These are phyloP conservation scores for Eucalyptus tenuipes DNA, from an alignment of 345 rosid genomes.

Conservation along the genomic window DNA sequence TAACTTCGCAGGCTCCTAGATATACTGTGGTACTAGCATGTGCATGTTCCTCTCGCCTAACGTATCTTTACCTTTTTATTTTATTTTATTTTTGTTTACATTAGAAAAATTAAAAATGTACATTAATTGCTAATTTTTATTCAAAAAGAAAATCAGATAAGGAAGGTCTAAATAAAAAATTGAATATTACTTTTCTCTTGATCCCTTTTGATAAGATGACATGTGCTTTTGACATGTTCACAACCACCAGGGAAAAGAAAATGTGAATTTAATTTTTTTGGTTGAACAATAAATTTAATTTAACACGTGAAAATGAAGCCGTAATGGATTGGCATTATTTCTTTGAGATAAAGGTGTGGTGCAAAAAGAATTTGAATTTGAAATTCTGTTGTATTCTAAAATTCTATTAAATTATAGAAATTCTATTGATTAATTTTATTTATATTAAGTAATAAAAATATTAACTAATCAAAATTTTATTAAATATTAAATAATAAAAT, in stretches of 20 bases:
- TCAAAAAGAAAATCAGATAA: no score
- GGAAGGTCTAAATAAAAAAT: background rate
- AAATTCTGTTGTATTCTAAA: rapidly evolving
- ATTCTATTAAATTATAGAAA: no score
- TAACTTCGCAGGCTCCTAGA: no score
- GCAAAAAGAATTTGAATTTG: no score
- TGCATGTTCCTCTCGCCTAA: background rate
- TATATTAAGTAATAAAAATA: no score
- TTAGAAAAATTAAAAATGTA: no score
- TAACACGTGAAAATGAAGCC: background rate
- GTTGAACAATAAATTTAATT: rapidly evolving
- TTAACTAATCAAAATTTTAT: no score
- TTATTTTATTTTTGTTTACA: no score
- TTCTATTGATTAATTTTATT: no score
- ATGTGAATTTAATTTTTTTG: background rate
- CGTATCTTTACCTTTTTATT: background rate
- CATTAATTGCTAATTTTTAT: background rate
- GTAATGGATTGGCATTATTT: no score
- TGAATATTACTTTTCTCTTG: background rate
- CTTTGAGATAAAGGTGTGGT: no score
- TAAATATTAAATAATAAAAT: no score
- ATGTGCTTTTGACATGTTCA: background rate
- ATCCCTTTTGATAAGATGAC: background rate
- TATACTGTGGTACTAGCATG: background rate
- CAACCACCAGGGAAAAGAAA: background rate